Base-by-base conservation (phyloP, 352 stramenopile genomes). In the Globisporangium ultimum region DNA sequence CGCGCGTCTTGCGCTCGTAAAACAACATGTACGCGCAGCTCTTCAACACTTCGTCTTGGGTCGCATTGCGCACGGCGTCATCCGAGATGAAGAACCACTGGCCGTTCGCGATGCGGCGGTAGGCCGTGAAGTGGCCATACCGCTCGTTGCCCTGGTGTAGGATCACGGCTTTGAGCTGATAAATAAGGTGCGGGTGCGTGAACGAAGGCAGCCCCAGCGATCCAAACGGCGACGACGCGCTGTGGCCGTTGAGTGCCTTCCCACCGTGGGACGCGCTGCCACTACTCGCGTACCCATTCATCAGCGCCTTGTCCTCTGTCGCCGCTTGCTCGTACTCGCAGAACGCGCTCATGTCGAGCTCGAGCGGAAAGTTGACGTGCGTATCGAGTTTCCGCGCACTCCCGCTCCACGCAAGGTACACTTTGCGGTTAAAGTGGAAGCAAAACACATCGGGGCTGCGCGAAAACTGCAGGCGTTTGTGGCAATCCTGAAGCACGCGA, bases 11-110 rank as follows among this genome's bases (percentile, higher is more conserved):
- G 21, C 85, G 87, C 64, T 94, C 84, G 68, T 96, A 96, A 61
- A 96, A 95, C n/a, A 96, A 60, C 82, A 96, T 92, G 70, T 96
- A 96, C 34, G 87, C 87, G 48, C 88, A 92, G 51, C 80, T 88
- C 22, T 61, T 61, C 40, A 91, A 64, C 47, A 96, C 85, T 55
- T 95, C 80, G 34, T 76, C 63, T 18, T 77, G 60, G 1, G 64
- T 65, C 7, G 72, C 87, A 20, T 80, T 67, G 43, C 79, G 76
- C 52, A 96, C 85, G 22, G 38, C 79, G 38, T 91, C 84, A 67
- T 96, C 87, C 50, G 87, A 96, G 45, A 93, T 72, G 48, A 91
- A 93, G 45, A 94, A 93, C 87, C 87, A 96, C 63, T 92, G 80
- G 14, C 63, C 67, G 38, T 60, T 67, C 3, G 67, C 67, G 10